phyloP scores from a whole-genome alignment of 768 basidiomycete genomes.

The Strobilomyces dryophilus region DNA sequence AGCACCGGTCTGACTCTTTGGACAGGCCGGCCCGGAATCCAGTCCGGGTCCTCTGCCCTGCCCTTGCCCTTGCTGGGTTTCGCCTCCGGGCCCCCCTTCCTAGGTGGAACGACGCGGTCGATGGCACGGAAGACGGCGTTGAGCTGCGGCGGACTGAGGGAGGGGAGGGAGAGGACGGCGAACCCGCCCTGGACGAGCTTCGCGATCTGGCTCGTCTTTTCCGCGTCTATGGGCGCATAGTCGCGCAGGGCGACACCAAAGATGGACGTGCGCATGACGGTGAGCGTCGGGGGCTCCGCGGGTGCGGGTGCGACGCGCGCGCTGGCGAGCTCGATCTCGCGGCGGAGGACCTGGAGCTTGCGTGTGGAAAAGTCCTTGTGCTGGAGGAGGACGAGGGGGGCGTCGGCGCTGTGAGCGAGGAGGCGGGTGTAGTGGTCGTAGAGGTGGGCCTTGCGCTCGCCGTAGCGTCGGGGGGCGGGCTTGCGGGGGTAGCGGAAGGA shows the following conservation, averaged over 20 bases:
- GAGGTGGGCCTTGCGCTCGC: constrained; percentile 75
- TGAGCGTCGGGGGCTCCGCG: constrained; percentile 48
- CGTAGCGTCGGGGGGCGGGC: constrained; percentile 61
- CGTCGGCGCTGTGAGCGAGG: constrained; percentile 49
- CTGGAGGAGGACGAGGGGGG: constrained; percentile 73
- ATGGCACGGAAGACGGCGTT: constrained; percentile 62
- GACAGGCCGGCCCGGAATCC: constrained; percentile 64
- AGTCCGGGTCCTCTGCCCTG: constrained; percentile 58
- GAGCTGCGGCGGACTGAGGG: constrained; percentile 70
- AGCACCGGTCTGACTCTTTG: constrained; percentile 53
- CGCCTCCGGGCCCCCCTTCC: constrained; percentile 40
- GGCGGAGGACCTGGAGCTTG: constrained; percentile 63
- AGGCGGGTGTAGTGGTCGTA: constrained; percentile 77
- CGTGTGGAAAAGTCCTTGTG: constrained; percentile 72
- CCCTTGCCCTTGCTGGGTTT: constrained; percentile 39
- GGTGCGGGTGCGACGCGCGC: constrained; percentile 34
- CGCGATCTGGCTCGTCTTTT: constrained; percentile 49
- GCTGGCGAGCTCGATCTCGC: constrained; percentile 59
- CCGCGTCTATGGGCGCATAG: constrained; percentile 45
- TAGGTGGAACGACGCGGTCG: constrained; percentile 60
- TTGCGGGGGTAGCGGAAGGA: constrained; percentile 51
- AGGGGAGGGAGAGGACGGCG: constrained; percentile 60
- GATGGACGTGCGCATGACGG: constrained; percentile 71
- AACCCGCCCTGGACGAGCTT: constrained; percentile 55
- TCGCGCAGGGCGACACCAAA: constrained; percentile 76